phyloP scores from a whole-genome alignment of 1,284 basidiomycete species.

The Ganoderma sp. region DNA sequence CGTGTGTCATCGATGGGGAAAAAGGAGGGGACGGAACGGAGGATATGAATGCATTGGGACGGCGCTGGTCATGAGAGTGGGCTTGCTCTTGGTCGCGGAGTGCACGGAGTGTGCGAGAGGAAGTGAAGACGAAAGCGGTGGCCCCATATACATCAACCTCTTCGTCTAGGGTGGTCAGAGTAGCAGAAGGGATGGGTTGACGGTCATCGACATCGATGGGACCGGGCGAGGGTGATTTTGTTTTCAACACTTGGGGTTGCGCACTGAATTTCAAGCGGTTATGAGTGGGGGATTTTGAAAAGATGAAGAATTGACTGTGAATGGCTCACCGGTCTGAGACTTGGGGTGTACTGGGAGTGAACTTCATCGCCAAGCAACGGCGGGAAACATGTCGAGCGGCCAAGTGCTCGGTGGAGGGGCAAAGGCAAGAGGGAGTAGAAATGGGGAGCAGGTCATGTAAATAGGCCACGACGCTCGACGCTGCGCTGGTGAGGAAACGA shows the following conservation, averaged over 20 bases:
- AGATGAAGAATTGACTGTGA: not conserved
- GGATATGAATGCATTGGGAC: not conserved
- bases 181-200: conserved; percentile 33
- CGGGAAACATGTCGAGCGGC: conserved; percentile 59
- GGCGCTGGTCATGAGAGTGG: conserved; percentile 8
- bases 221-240: conserved; percentile 35
- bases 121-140: conserved; percentile 41
- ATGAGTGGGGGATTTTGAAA: not conserved
- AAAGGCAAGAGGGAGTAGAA: conserved; percentile 8
- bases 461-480: conserved; percentile 13
- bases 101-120: conserved; percentile 35
- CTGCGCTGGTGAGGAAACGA: conserved; percentile 18
- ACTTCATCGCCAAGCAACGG: conserved; percentile 46
- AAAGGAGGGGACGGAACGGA: conserved; percentile 20
- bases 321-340: conserved; percentile 13
- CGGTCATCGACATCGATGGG: conserved; percentile 40
- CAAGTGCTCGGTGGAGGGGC: conserved; percentile 19
- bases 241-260: conserved; percentile 12
- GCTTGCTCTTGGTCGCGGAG: conserved; percentile 25
- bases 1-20: conserved; percentile 16
- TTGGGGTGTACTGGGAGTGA: conserved; percentile 4
- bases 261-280: conserved; percentile 2
- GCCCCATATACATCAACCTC: conserved; percentile 41
- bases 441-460: conserved; percentile 10
- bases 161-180: conserved; percentile 59